Percentiles rank a stretch among this genome's conserved stretches.
phyloP scores from a whole-genome alignment of 169 alveolate species.

The Plasmodium relictum region DNA sequence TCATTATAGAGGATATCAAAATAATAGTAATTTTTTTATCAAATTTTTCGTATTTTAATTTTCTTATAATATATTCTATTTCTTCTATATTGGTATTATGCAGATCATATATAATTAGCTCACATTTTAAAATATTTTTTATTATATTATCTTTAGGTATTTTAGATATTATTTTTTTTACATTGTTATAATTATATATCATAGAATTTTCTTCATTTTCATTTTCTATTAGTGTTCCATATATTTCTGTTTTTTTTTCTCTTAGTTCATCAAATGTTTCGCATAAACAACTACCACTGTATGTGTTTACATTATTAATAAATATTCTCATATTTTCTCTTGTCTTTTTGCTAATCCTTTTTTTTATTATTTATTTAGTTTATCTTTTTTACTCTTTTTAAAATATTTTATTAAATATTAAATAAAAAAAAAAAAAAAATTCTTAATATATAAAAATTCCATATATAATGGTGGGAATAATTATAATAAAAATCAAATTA shows the following conservation, averaged over 20 bases:
- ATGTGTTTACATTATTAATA: conserved; percentile 55
- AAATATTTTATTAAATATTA: neutral
- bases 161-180: conserved; percentile 32
- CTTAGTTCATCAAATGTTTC: conserved; percentile 8
- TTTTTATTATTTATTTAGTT: neutral
- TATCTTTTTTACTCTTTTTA: neutral
- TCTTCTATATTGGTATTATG: conserved; percentile 49
- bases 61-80: conserved; percentile 57
- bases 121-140: conserved; percentile 17
- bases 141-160: conserved; percentile 29
- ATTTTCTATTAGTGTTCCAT: conserved; percentile 30
- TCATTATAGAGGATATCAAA: conserved; percentile 53
- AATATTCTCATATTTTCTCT: conserved; percentile 25
- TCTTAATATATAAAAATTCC: too few relatives aligned
- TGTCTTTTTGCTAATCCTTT: conserved; percentile 1
- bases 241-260: conserved; percentile 30
- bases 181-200: conserved; percentile 29
- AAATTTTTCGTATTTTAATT: conserved; percentile 31
- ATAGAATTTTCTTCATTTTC: neutral
- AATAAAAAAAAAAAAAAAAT: too few relatives aligned
- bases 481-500: too few relatives aligned
- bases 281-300: conserved; percentile 63
- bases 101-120: conserved; percentile 25
- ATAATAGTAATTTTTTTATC: conserved; percentile 14
- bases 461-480: too few relatives aligned